These are phyloP conservation scores for Dendryphion nanum DNA, from an alignment of 2,329 filamentous ascomycete genomes.

Conservation along the genomic window DNA sequence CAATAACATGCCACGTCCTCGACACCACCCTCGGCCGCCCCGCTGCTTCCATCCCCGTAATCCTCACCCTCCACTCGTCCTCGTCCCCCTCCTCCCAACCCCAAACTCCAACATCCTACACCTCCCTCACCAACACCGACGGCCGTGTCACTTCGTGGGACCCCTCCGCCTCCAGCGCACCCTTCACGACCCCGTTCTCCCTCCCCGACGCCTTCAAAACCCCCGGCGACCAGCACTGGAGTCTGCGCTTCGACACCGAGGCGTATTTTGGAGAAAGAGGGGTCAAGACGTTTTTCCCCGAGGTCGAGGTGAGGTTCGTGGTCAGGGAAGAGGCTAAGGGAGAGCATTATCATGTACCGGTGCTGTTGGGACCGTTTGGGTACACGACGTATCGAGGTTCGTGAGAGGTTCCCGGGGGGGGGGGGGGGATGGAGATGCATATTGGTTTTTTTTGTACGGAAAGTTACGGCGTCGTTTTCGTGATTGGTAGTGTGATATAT, in stretches of 20 bases:
- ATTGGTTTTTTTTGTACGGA: too few relatives aligned
- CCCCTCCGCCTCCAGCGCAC: constrained; percentile 35
- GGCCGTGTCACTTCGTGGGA: constrained; percentile 72
- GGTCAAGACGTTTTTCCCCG: constrained; percentile 56
- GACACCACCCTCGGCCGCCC: constrained; percentile 75
- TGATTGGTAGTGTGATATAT: too few relatives aligned
- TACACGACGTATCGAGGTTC: constrained; percentile 76
- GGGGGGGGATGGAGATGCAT: background rate
- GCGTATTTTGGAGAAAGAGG: constrained; percentile 64
- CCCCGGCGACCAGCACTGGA: constrained; percentile 58
- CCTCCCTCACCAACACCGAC: constrained; percentile 70
- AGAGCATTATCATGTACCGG: constrained; percentile 76
- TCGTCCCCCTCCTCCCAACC: constrained; percentile 27
- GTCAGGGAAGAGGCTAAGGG: constrained; percentile 45
- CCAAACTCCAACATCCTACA: constrained; percentile 55
- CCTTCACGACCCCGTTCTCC: constrained; percentile 19
- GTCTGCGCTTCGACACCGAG: constrained; percentile 70
- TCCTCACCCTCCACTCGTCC: constrained; percentile 50
- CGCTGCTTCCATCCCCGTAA: constrained; percentile 64
- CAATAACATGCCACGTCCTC: constrained; percentile 84
- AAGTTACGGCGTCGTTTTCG: too few relatives aligned
- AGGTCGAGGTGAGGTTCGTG: constrained; percentile 56
- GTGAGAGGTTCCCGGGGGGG: constrained; percentile 2
- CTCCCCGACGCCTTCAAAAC: background rate
- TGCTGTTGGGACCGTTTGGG: constrained; percentile 74